These are phyloP conservation scores for Eucalyptus polyanthemos DNA, from an alignment of 345 rosid species.

Conservation along the genomic window DNA sequence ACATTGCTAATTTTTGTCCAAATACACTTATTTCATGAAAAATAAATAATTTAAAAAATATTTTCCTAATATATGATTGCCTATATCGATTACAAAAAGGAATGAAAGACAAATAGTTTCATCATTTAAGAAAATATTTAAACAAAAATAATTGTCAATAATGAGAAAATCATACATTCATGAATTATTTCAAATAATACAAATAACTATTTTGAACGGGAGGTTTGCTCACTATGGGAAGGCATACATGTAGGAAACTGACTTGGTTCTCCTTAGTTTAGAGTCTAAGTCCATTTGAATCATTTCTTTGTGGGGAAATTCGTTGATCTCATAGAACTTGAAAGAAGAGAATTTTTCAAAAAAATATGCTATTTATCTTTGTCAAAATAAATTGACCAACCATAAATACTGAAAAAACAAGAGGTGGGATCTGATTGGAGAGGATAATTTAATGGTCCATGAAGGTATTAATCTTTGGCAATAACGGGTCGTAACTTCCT, in stretches of 20 bases:
- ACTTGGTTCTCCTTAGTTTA: too few relatives aligned
- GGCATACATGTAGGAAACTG: too few relatives aligned
- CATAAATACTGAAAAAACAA: background rate
- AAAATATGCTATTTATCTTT: background rate
- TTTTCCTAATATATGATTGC: rapidly evolving
- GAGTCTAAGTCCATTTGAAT: too few relatives aligned
- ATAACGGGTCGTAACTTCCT: background rate
- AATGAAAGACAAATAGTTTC: background rate
- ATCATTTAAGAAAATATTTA: background rate
- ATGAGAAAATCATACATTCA: rapidly evolving
- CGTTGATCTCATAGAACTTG: too few relatives aligned
- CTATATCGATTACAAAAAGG: rapidly evolving
- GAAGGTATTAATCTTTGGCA: background rate
- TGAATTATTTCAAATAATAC: background rate
- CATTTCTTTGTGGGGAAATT: too few relatives aligned
- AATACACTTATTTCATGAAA: rapidly evolving
- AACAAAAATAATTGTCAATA: background rate
- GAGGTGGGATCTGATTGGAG: background rate
- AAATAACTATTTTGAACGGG: background rate
- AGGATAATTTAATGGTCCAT: background rate
- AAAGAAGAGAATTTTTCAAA: too few relatives aligned
- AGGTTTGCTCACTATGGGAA: too few relatives aligned
- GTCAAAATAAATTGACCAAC: background rate
- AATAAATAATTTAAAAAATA: background rate
- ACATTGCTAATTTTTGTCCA: rapidly evolving